Evolutionary conservation across 306 rosid species (phyloP).

Genomic region (Chamaecrista fasciculata): DNA sequence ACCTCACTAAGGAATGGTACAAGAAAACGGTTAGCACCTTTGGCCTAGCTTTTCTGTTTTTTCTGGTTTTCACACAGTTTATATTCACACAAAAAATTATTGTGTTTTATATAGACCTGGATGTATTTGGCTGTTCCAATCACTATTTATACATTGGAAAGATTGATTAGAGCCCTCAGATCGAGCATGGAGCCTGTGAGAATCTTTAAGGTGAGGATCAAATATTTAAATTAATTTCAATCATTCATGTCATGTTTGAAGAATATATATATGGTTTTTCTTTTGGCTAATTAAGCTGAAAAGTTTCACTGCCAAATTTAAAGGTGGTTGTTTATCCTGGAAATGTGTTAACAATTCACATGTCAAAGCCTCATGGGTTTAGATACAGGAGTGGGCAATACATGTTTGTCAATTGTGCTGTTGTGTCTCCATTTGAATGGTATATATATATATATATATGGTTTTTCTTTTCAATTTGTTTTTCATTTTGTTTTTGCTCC

Average conservation of each 20-base stretch:
- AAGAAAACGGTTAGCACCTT: conserved; percentile 59
- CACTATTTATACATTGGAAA: conserved; percentile 40
- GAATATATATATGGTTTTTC: background rate
- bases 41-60: background rate
- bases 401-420: conserved; percentile 59
- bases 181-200: conserved; percentile 48
- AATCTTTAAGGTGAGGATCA: conserved; percentile 40
- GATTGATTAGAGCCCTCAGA: conserved; percentile 46
- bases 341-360: conserved; percentile 54
- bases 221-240: conserved; percentile 8
- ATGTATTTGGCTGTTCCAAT: conserved; percentile 53
- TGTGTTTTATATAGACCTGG: conserved; percentile 48
- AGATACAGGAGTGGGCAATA: conserved; percentile 62
- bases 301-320: conserved; percentile 27
- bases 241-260: conserved; percentile 2
- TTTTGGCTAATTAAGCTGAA: too few relatives aligned
- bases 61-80: conserved; percentile 13
- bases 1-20: conserved; percentile 55
- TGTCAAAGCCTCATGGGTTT: conserved; percentile 70
- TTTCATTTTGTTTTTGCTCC: too few relatives aligned
- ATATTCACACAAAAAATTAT: too few relatives aligned
- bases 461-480: too few relatives aligned
- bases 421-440: conserved; percentile 66
- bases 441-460: conserved; percentile 33
- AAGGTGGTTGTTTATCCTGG: conserved; percentile 74